A percentile compares a stretch with the other conserved stretches of the same genome.
phyloP scores from a whole-genome alignment of 495 filamentous ascomycete genomes.

The Apodospora peruviana region DNA sequence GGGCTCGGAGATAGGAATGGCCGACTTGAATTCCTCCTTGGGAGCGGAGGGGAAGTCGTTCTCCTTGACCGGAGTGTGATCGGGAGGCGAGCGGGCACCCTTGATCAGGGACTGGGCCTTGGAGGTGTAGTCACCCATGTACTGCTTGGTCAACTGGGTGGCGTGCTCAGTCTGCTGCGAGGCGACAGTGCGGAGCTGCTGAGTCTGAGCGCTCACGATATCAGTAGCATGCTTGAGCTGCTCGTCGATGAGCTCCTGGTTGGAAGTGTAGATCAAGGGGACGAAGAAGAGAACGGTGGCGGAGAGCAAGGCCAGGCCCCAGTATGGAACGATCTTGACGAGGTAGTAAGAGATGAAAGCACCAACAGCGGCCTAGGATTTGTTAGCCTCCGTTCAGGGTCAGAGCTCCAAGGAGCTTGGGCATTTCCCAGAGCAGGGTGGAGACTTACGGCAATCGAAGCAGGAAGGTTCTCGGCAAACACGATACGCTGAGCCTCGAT shows the following conservation, averaged over 20 bases:
- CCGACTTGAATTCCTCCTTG: constrained; percentile 25
- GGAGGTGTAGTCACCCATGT: constrained; percentile 74
- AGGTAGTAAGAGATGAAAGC: constrained; percentile 88
- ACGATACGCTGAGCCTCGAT: constrained; percentile 93
- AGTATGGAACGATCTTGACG: constrained; percentile 88
- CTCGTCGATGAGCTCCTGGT: constrained; percentile 88
- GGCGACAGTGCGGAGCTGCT: constrained; percentile 72
- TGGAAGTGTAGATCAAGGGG: constrained; percentile 87
- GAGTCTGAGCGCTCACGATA: constrained; percentile 74
- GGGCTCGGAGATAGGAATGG: constrained; percentile 36
- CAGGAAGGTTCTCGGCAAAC: constrained; percentile 87
- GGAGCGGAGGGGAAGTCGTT: constrained; percentile 61
- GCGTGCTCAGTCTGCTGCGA: constrained; percentile 75
- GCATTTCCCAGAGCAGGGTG: constrained; percentile 1
- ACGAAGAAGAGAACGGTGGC: constrained; percentile 73
- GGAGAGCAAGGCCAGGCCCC: constrained; percentile 78
- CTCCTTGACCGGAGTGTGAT: constrained; percentile 32
- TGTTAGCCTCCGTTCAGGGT: constrained; percentile 11
- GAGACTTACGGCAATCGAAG: constrained; percentile 69
- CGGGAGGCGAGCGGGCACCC: constrained; percentile 34
- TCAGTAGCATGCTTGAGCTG: constrained; percentile 67
- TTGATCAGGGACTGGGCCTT: constrained; percentile 72
- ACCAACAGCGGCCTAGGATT: constrained; percentile 35
- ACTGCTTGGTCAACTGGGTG: constrained; percentile 70
- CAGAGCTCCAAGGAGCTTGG: constrained; percentile 7